Conservation (phyloP, 2,329 filamentous ascomycete genomes). For the Elsinoe necatrix region DNA sequence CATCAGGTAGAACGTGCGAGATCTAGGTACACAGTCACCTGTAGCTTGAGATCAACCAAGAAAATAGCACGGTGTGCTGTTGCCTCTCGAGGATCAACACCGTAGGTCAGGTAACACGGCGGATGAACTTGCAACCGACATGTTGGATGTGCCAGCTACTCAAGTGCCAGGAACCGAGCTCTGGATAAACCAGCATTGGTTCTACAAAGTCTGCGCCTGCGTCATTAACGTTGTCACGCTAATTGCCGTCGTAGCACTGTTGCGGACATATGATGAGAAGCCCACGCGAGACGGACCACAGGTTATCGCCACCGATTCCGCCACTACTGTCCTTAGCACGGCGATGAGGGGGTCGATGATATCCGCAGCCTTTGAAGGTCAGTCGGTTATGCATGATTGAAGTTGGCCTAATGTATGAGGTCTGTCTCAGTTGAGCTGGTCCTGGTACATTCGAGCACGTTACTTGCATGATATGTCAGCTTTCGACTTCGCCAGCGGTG, state of each 20-base stretch:
- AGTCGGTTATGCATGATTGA: neutral
- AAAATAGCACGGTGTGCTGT: too few relatives aligned
- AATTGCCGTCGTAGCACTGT: neutral
- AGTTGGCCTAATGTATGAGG: neutral
- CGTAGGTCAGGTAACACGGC: too few relatives aligned
- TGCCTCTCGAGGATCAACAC: too few relatives aligned
- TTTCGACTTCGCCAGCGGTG: neutral
- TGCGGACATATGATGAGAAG: neutral
- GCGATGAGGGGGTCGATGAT: neutral
- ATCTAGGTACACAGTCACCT: too few relatives aligned
- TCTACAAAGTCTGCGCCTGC: neutral
- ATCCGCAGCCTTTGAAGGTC: neutral
- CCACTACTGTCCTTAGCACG: neutral
- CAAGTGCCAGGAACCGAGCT: neutral
- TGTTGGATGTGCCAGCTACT: neutral
- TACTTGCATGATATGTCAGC: neutral
- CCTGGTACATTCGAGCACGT: neutral
- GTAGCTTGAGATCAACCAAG: too few relatives aligned
- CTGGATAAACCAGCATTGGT: neutral
- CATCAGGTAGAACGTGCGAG: too few relatives aligned
- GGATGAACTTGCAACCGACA: too few relatives aligned
- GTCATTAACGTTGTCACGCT: neutral
- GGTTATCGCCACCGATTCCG: neutral
- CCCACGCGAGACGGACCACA: constrained; percentile 1
- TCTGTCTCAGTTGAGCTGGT: constrained; percentile 1